Conservation (phyloP, 2,329 filamentous ascomycete genomes). For the Colletotrichum sp. region DNA sequence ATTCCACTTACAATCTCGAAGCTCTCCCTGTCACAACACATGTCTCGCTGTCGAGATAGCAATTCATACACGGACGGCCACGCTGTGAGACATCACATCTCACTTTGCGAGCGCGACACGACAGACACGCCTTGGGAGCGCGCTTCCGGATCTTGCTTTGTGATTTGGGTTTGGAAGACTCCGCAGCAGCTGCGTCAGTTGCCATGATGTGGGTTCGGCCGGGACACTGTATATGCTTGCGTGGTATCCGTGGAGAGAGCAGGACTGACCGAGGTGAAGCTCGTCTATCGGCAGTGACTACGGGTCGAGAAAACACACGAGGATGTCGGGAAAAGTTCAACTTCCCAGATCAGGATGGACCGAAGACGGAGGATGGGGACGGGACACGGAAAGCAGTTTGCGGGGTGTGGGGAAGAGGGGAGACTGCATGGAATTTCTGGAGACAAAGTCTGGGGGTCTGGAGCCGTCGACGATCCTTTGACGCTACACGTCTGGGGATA, state of each 20-base stretch:
- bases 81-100: slow-evolving; percentile 55
- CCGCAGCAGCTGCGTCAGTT: slow-evolving; percentile 24
- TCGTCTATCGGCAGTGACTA: neutral
- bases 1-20: slow-evolving; percentile 40
- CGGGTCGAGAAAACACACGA: slow-evolving; percentile 8
- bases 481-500: slow-evolving; percentile 4
- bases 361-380: slow-evolving; percentile 6
- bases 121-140: slow-evolving; percentile 55
- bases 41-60: slow-evolving; percentile 53
- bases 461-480: slow-evolving; percentile 14
- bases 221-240: neutral
- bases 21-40: slow-evolving; percentile 45
- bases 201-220: slow-evolving; percentile 6
- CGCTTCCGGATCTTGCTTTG: slow-evolving; percentile 46
- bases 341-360: slow-evolving; percentile 1
- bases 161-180: slow-evolving; percentile 32
- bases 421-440: neutral
- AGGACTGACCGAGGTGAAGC: slow-evolving; percentile 7
- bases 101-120: slow-evolving; percentile 57
- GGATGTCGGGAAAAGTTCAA: neutral
- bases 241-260: neutral
- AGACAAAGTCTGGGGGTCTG: slow-evolving; percentile 4
- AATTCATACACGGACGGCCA: slow-evolving; percentile 57
- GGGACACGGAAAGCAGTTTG: slow-evolving; percentile 18
- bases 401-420: slow-evolving; percentile 28